These are phyloP conservation scores for Lactifluus volemus DNA, from an alignment of 768 basidiomycete species.

Conservation along the genomic window DNA sequence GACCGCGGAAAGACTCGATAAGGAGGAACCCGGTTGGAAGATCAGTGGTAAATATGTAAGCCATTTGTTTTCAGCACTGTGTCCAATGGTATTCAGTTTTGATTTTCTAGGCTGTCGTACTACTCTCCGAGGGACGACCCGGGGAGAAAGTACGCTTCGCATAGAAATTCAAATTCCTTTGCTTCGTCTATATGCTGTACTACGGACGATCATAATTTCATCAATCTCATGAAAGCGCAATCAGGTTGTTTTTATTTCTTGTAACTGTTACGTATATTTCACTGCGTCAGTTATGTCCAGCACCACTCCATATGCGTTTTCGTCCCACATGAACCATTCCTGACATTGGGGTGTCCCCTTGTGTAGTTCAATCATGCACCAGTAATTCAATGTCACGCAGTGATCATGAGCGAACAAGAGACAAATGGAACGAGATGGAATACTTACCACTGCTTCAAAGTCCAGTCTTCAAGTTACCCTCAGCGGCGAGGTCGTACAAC, in stretches of 20 bases:
- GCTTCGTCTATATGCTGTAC: background rate
- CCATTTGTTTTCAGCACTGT: slow-evolving; percentile 15
- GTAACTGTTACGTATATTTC: slow-evolving; percentile 12
- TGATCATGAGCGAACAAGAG: too few species aligned
- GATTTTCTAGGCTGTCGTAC: slow-evolving; percentile 62
- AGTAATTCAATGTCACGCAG: background rate
- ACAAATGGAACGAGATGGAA: background rate
- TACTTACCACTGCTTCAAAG: background rate
- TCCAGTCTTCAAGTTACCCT: too few species aligned
- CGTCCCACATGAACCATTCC: background rate
- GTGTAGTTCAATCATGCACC: slow-evolving; percentile 4
- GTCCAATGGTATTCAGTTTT: background rate
- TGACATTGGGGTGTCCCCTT: background rate
- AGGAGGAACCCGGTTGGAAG: slow-evolving; percentile 89
- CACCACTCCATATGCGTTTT: background rate
- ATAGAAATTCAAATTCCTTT: slow-evolving; percentile 21
- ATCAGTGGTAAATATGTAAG: slow-evolving; percentile 94
- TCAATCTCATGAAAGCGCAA: background rate
- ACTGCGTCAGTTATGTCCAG: background rate
- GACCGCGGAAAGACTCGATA: slow-evolving; percentile 71
- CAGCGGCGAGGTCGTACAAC: too few species aligned
- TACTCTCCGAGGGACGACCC: slow-evolving; percentile 81
- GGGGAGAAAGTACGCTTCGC: slow-evolving; percentile 82
- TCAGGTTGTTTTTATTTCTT: slow-evolving; percentile 6
- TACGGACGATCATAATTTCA: background rate